These are phyloP conservation scores for Ziziphus jujuba DNA, from an alignment of 306 rosid genomes.

Conservation along the genomic window DNA sequence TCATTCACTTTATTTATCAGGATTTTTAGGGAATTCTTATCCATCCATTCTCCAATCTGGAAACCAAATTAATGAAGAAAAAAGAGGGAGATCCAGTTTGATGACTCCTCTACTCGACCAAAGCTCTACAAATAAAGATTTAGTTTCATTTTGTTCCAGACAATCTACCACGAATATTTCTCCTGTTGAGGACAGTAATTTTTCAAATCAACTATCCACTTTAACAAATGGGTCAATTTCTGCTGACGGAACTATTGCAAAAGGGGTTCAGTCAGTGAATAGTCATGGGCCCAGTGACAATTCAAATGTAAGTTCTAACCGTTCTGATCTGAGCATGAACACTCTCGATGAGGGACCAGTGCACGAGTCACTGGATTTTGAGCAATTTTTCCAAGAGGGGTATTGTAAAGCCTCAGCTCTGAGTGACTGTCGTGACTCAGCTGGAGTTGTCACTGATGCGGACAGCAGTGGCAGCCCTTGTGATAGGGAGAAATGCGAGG, in stretches of 20 bases:
- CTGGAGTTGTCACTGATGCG: conserved; percentile 57
- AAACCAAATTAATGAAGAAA: conserved; percentile 36
- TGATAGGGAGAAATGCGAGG: conserved; percentile 75
- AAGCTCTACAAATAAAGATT: conserved; percentile 33
- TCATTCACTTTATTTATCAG: conserved; percentile 19
- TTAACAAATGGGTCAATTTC: conserved; percentile 39
- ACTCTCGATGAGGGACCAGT: conserved; percentile 56
- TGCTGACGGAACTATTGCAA: conserved; percentile 41
- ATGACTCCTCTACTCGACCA: conserved; percentile 36
- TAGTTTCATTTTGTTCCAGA: conserved; percentile 36
- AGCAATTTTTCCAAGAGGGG: conserved; percentile 74
- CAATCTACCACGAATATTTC: conserved; percentile 35
- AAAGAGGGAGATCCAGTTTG: conserved; percentile 40
- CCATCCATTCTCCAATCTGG: conserved; percentile 38
- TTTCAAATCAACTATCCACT: conserved; percentile 32
- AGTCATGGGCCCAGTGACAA: conserved; percentile 42
- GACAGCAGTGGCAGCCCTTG: conserved; percentile 66
- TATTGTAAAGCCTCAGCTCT: conserved; percentile 60
- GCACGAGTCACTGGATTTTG: conserved; percentile 60
- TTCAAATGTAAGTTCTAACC: conserved; percentile 60
- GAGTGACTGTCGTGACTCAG: conserved; percentile 43
- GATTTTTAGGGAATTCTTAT: conserved; percentile 36
- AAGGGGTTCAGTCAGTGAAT: conserved; percentile 45
- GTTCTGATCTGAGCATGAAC: conserved; percentile 64
- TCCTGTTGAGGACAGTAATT: conserved; percentile 28